A percentile compares a stretch with the other conserved stretches of the same genome.
phyloP scores from a whole-genome alignment of 2,329 filamentous ascomycete genomes.

The Xylariaceae sp. region DNA sequence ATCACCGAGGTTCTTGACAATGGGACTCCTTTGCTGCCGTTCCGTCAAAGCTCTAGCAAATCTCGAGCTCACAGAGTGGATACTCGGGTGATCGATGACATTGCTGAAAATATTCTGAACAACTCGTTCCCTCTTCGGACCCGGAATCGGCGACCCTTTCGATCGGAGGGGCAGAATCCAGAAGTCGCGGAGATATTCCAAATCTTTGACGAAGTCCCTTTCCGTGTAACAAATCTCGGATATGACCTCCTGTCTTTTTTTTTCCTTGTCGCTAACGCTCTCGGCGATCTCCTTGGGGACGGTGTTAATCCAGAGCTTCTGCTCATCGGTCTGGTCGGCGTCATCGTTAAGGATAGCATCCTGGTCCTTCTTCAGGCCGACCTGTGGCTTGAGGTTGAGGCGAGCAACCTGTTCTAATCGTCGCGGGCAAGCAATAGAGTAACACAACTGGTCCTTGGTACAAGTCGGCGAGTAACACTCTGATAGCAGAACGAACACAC shows the following conservation, averaged over 20 bases:
- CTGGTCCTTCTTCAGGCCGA: constrained; percentile 67
- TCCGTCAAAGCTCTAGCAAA: constrained; percentile 85
- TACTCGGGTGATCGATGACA: constrained; percentile 74
- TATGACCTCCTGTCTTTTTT: constrained; percentile 97
- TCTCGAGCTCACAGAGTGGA: constrained; percentile 83
- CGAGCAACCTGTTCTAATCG: constrained; percentile 91
- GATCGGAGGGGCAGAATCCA: constrained; percentile 92
- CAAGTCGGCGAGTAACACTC: constrained; percentile 98
- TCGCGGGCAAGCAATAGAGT: constrained; percentile 94
- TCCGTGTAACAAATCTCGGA: constrained; percentile 99
- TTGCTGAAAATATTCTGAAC: constrained; percentile 95
- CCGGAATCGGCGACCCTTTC: constrained; percentile 79
- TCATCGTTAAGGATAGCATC: constrained; percentile 63
- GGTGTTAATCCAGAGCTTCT: constrained; percentile 99
- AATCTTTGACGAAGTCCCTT: constrained; percentile 95
- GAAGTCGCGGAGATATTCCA: constrained; percentile 96
- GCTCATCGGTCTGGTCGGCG: constrained; percentile 78
- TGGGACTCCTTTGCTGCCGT: constrained; percentile 81
- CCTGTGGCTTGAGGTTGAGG: constrained; percentile 87
- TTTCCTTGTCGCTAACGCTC: constrained; percentile 81
- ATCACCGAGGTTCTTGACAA: constrained; percentile 86
- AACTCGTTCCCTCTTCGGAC: constrained; percentile 80
- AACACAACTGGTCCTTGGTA: constrained; percentile 90
- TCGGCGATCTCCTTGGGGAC: constrained; percentile 93
- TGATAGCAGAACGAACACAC: constrained; percentile 90